Conservation (phyloP, 2,329 filamentous ascomycete species). For the Parafenestella ontariensis region DNA sequence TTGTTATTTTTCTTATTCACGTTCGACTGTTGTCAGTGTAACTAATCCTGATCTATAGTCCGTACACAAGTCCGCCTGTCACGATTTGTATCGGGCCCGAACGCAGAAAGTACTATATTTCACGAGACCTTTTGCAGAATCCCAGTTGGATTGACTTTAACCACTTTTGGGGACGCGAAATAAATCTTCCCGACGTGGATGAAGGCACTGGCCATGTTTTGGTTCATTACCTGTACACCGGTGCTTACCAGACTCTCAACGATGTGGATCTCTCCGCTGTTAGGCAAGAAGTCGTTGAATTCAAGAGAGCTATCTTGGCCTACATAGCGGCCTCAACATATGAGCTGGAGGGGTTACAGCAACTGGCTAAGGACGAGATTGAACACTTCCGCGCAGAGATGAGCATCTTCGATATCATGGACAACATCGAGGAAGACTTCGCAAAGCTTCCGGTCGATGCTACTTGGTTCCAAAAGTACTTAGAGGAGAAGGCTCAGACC, state of each 20-base stretch:
- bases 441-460: slow-evolving; percentile 6
- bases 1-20: background rate
- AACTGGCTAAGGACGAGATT: slow-evolving; percentile 15
- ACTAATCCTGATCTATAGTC: background rate
- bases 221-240: slow-evolving; percentile 35
- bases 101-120: background rate
- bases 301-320: slow-evolving; percentile 19
- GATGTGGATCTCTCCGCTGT: background rate
- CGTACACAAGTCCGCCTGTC: background rate
- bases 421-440: slow-evolving; percentile 14
- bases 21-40: background rate
- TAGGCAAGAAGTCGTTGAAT: slow-evolving; percentile 14
- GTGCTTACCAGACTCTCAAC: slow-evolving; percentile 33
- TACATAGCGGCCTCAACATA: slow-evolving; percentile 19
- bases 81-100: background rate
- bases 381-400: slow-evolving; percentile 7
- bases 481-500: slow-evolving; percentile 10
- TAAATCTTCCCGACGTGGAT: slow-evolving; percentile 15
- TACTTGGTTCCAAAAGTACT: slow-evolving; percentile 18
- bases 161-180: background rate
- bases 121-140: background rate
- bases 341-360: slow-evolving; percentile 15
- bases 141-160: background rate
- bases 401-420: slow-evolving; percentile 15
- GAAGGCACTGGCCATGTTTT: slow-evolving; percentile 25